A percentile compares a stretch with the other conserved stretches of the same genome.
Evolutionary conservation across 139 green algal genomes (phyloP).

Genomic region (Diplosphaera chodatii): DNA sequence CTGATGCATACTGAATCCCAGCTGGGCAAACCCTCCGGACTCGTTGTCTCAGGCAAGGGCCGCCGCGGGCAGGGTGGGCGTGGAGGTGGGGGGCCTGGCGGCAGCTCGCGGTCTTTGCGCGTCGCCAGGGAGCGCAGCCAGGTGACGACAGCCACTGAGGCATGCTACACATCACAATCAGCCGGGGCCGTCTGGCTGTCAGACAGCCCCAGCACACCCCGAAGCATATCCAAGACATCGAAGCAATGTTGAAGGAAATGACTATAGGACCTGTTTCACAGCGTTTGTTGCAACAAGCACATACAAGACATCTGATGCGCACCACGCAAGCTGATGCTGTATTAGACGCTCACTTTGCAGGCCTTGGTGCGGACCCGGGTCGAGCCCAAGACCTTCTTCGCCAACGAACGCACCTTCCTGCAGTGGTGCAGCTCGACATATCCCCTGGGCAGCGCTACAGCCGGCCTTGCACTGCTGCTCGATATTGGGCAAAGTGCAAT

Average conservation of each 20-base stretch:
- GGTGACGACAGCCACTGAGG: not conserved
- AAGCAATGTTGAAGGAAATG: too few relatives aligned
- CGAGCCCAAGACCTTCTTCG: slow-evolving; percentile 88
- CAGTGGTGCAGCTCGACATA: slow-evolving; percentile 36
- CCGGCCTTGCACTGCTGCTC: too few relatives aligned
- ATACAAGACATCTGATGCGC: too few relatives aligned
- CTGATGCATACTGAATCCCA: too few relatives aligned
- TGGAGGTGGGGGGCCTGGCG: slow-evolving; percentile 10
- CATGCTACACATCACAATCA: too few relatives aligned
- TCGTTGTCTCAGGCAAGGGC: not conserved
- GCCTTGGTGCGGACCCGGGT: slow-evolving; percentile 63
- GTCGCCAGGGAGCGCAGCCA: not conserved
- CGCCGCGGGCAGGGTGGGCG: not conserved
- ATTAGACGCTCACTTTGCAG: not conserved
- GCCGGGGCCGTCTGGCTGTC: not conserved
- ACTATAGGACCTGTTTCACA: too few relatives aligned
- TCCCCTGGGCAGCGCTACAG: too few relatives aligned
- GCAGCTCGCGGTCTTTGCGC: not conserved
- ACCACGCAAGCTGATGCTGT: too few relatives aligned
- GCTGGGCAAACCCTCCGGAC: not conserved
- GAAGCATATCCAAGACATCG: too few relatives aligned
- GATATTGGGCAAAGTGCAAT: too few relatives aligned
- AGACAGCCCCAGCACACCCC: too few relatives aligned
- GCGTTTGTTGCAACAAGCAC: too few relatives aligned
- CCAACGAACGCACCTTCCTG: slow-evolving; percentile 89